A percentile compares a stretch with the other conserved stretches of the same genome.
Conservation (phyloP, 805 yeast genomes). For the Saccharomycopsis capsularis region DNA sequence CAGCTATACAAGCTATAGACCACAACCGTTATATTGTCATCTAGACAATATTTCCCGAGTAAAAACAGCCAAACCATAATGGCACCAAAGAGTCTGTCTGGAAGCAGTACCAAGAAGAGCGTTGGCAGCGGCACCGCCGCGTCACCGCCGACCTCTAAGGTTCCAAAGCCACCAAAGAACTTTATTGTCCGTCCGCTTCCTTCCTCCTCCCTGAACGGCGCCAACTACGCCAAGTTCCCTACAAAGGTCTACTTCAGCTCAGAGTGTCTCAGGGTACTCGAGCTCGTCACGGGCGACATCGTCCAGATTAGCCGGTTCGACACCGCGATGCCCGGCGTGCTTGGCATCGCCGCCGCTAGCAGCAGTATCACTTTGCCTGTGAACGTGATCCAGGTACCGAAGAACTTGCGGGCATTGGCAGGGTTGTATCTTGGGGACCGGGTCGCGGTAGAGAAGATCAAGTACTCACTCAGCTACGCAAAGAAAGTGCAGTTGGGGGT, state of each 20-base stretch:
- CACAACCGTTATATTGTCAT: too few relatives aligned
- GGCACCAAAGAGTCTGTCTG: not conserved
- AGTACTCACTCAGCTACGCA: slow-evolving; percentile 44
- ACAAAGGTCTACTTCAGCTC: slow-evolving; percentile 37
- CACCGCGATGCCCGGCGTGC: slow-evolving; percentile 33
- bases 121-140: not conserved
- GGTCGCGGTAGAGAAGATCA: slow-evolving; percentile 38
- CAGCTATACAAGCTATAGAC: too few relatives aligned
- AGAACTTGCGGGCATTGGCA: slow-evolving; percentile 36
- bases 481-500: slow-evolving; percentile 14
- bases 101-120: not conserved
- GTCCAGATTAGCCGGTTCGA: slow-evolving; percentile 41
- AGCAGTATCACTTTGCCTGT: slow-evolving; percentile 27
- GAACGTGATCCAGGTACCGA: slow-evolving; percentile 43
- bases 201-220: not conserved
- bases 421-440: slow-evolving; percentile 46
- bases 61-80: too few relatives aligned
- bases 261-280: slow-evolving; percentile 41
- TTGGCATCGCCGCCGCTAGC: slow-evolving; percentile 34
- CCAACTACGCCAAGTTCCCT: slow-evolving; percentile 27
- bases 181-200: slow-evolving; percentile 35
- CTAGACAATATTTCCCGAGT: too few relatives aligned
- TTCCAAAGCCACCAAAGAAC: slow-evolving; percentile 35
- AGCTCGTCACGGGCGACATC: slow-evolving; percentile 39
- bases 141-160: slow-evolving; percentile 24